Base-by-base conservation (phyloP, 352 stramenopile genomes). In the Globisporangium viniferum region DNA sequence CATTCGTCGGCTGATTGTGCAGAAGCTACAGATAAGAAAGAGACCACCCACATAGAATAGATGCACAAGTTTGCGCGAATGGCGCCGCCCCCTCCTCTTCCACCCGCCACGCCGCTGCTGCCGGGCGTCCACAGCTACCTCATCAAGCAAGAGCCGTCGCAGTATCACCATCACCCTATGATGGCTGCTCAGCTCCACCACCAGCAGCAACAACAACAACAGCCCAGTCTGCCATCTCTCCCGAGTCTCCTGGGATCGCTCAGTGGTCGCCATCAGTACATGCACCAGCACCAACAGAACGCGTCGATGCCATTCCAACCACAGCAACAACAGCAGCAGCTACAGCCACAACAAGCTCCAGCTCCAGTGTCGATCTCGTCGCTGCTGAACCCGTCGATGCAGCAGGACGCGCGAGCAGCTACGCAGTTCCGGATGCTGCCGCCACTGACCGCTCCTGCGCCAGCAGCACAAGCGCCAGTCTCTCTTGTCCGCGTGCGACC, bases 201-300 rank as follows among this genome's bases (percentile, higher is more conserved):
- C 5, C 39, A 39, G 7, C 33, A 39, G 33, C 33, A 12, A 9
- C 9, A 22, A 6, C 51, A 58, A 0, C 51, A 58, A 24, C 54
- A 53, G 36, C 31, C 58, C 12, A 64, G 24, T 54, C 65, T 70
- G 24, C 65, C 65, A 46, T 70, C 65, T 31, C 65, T 70, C 12
- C 65, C 65, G 33, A 70, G 57, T 39, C 56, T 70, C 18, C 46
- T 70, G 6, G 48, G 39, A 33, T 65, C 65, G 27, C 46, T 61
- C 46, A 36, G 24, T 31, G 24, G 53, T 3, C 22, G 4, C 24
- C 36, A 51, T 29, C 39, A 51, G 36, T 55, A 54, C 39, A 22
- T 8, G 44, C 27, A 48, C 9, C 59, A 48, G 9, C 59, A 53
- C n/a, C 41, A 62, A 2, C 39, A n/a, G 3, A 64, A 20, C 24